Percentiles rank a stretch among this genome's conserved stretches.
Conservation (phyloP, 2,329 filamentous ascomycete genomes). For the Dactylellina drechsleri region DNA sequence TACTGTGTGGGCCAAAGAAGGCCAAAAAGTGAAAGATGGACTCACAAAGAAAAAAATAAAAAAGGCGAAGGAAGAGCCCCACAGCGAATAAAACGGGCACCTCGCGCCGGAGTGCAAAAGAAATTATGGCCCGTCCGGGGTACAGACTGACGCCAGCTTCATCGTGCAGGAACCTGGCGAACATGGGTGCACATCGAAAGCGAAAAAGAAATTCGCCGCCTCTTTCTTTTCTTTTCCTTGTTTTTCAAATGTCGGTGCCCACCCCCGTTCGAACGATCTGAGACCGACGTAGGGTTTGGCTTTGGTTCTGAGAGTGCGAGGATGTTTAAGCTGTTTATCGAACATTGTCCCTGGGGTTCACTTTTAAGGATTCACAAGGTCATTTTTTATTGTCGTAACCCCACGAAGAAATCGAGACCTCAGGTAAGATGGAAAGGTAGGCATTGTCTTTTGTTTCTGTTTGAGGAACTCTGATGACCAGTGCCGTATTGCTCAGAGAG, state of each 20-base stretch:
- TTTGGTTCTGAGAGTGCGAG: constrained; percentile 3
- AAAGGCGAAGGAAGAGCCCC: constrained; percentile 19
- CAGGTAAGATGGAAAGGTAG: background rate
- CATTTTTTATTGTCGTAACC: constrained; percentile 16
- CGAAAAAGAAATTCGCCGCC: constrained; percentile 48
- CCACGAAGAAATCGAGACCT: background rate
- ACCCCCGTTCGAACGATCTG: background rate
- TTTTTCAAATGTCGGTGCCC: constrained; percentile 15
- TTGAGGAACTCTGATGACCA: no score
- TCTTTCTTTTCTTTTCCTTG: constrained; percentile 37
- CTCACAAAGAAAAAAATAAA: no score
- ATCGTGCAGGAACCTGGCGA: constrained; percentile 48
- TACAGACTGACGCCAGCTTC: constrained; percentile 52
- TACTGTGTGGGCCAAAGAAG: constrained; percentile 17
- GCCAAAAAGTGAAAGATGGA: no score
- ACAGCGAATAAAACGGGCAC: constrained; percentile 37
- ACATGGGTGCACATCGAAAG: constrained; percentile 18
- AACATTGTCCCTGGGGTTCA: background rate
- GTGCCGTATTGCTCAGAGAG: no score
- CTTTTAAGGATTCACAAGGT: constrained; percentile 26
- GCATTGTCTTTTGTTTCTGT: background rate
- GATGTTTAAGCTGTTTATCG: background rate
- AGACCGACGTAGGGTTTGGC: background rate
- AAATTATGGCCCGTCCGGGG: constrained; percentile 37
- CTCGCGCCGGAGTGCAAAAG: constrained; percentile 33